Evolutionary conservation across 768 basidiomycete species (phyloP).

Genomic region (Trametes punicea): DNA sequence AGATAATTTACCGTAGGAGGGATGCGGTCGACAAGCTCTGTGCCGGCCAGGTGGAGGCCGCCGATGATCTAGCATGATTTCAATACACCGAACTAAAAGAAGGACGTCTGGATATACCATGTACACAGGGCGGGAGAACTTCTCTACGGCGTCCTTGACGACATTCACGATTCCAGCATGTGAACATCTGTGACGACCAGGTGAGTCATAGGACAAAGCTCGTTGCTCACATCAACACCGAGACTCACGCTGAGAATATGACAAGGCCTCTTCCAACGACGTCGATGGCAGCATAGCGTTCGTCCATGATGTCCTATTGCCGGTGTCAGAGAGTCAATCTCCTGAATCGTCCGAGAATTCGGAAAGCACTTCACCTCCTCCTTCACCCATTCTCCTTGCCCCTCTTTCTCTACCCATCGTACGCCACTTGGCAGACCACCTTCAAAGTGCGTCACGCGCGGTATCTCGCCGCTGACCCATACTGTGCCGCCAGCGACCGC

Average conservation of each 20-base stretch:
- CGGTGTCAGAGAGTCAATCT: not conserved
- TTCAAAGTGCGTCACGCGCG: slow-evolving; percentile 66
- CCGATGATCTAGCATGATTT: slow-evolving; percentile 57
- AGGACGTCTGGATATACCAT: slow-evolving; percentile 46
- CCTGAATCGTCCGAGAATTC: not conserved
- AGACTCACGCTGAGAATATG: slow-evolving; percentile 76
- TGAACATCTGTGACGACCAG: slow-evolving; percentile 47
- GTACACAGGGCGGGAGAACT: slow-evolving; percentile 65
- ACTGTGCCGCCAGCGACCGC: slow-evolving; percentile 58
- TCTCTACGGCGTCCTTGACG: slow-evolving; percentile 60
- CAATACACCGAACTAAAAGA: not conserved
- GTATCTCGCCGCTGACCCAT: slow-evolving; percentile 81
- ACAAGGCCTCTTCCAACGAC: slow-evolving; percentile 80
- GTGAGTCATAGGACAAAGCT: not conserved
- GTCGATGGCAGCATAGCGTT: slow-evolving; percentile 74
- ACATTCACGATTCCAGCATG: slow-evolving; percentile 90
- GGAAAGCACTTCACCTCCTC: slow-evolving; percentile 45
- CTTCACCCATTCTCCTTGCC: slow-evolving; percentile 41
- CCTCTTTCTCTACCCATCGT: slow-evolving; percentile 46
- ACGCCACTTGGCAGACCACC: slow-evolving; percentile 63
- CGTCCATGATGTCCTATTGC: slow-evolving; percentile 72
- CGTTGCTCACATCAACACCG: not conserved
- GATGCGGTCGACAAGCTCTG: slow-evolving; percentile 61
- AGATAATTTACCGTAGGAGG: slow-evolving; percentile 70
- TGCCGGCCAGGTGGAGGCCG: slow-evolving; percentile 78